Conservation (phyloP, 345 rosid species). For the Salix brachista region DNA sequence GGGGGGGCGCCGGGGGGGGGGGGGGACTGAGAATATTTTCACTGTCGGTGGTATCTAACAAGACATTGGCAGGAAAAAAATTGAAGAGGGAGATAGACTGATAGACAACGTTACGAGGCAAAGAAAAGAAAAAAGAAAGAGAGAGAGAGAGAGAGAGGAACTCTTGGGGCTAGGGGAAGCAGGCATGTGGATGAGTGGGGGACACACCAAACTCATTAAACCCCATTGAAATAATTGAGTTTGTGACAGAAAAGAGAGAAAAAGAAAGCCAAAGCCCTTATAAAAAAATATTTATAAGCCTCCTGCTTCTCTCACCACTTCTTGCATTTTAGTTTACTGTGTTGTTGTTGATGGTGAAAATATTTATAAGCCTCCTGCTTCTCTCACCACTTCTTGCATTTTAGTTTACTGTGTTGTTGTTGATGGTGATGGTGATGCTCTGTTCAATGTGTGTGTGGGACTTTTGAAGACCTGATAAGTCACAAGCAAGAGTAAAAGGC, state of each 20-base stretch:
- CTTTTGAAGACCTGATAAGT: neutral
- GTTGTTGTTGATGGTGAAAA: neutral
- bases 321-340: constrained; percentile 1
- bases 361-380: neutral
- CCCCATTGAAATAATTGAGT: constrained; percentile 39
- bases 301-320: neutral
- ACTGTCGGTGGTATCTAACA: constrained; percentile 10
- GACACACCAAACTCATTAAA: constrained; percentile 41
- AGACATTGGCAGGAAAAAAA: neutral
- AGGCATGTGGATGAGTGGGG: constrained; percentile 74
- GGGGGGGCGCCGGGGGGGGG: neutral
- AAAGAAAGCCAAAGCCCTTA: neutral
- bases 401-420: neutral
- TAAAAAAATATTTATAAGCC: neutral
- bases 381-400: constrained; percentile 3
- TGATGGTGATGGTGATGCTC: neutral
- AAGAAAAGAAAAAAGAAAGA: too few species aligned
- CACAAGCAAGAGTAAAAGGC: neutral
- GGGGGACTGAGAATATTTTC: constrained; percentile 2
- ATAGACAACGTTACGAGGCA: neutral
- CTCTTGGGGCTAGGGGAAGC: constrained; percentile 48
- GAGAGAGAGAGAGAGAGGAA: constrained; percentile 28
- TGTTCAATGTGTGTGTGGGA: neutral
- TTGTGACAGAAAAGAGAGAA: constrained; percentile 24
- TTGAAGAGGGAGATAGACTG: neutral